Evolutionary conservation across 179 eudicot genomes (phyloP).

Genomic region (Gypsophila paniculata): DNA sequence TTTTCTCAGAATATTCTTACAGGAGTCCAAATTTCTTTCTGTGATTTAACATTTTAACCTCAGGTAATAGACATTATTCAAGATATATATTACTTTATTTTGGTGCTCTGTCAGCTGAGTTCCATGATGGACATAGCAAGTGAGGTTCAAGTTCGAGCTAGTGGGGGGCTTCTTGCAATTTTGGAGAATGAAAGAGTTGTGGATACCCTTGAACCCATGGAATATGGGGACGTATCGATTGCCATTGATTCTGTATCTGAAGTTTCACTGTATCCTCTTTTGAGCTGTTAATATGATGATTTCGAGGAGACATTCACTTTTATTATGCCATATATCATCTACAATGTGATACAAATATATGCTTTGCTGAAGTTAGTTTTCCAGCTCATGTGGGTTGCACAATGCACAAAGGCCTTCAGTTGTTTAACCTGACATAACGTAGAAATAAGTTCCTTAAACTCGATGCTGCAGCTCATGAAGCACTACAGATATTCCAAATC

Average conservation of each 20-base stretch:
- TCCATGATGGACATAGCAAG: conserved; percentile 91
- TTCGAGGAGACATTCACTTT: not conserved
- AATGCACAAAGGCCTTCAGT: not conserved
- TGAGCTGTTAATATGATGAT: conserved; percentile 16
- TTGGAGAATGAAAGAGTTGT: conserved; percentile 83
- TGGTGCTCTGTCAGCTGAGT: conserved; percentile 51
- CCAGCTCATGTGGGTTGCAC: not conserved
- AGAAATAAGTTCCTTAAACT: conserved; percentile 92
- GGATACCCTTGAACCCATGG: conserved; percentile 74
- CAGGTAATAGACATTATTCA: no score
- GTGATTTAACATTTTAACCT: no score
- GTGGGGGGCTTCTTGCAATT: conserved; percentile 94
- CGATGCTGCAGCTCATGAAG: conserved; percentile 87
- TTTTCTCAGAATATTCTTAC: no score
- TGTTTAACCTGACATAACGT: conserved; percentile 31
- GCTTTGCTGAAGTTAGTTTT: not conserved
- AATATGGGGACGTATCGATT: conserved; percentile 69
- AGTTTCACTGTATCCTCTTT: conserved; percentile 75
- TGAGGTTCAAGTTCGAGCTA: conserved; percentile 93
- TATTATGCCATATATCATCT: not conserved
- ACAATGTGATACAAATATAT: not conserved
- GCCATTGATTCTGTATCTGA: conserved; percentile 68
- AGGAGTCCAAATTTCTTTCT: no score
- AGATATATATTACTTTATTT: conserved; percentile 1
- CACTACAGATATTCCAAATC: conserved; percentile 85